Conservation (phyloP, 805 yeast genomes). For the Metschnikowia borealis region DNA sequence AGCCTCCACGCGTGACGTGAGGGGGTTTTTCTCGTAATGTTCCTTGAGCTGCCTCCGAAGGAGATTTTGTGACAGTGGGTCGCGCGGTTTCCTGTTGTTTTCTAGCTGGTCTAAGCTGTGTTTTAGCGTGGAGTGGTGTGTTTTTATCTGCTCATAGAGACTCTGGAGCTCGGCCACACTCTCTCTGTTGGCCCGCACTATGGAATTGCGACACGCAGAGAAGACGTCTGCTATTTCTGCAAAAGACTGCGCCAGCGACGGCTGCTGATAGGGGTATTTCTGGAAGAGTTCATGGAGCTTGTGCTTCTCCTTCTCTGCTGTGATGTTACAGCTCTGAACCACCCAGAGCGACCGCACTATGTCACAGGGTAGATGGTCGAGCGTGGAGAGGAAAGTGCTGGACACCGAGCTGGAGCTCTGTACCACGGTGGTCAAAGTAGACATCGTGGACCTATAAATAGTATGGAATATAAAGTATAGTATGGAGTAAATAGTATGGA, state of each 20-base stretch:
- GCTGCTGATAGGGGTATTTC: constrained; percentile 3
- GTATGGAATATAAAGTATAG: neutral
- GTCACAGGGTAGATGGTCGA: constrained; percentile 44
- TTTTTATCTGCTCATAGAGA: constrained; percentile 27
- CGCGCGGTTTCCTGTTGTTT: constrained; percentile 8
- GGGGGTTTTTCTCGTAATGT: constrained; percentile 35
- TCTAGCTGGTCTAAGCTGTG: constrained; percentile 27
- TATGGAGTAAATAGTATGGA: too few relatives aligned
- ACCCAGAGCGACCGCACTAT: constrained; percentile 41
- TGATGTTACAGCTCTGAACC: constrained; percentile 34
- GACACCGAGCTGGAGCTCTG: constrained; percentile 27
- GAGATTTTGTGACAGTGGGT: constrained; percentile 8
- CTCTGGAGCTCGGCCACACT: constrained; percentile 16
- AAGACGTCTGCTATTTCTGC: constrained; percentile 3
- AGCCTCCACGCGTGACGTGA: constrained; percentile 37
- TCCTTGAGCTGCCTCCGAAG: constrained; percentile 28
- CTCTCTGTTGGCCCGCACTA: constrained; percentile 10
- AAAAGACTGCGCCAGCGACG: neutral
- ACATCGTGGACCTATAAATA: neutral
- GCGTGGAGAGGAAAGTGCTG: constrained; percentile 38
- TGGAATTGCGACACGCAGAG: constrained; percentile 1
- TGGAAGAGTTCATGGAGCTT: constrained; percentile 18
- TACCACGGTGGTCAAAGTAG: constrained; percentile 14
- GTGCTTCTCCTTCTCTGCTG: constrained; percentile 21
- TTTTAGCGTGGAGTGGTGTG: constrained; percentile 25